Evolutionary conservation across 2,329 filamentous ascomycete genomes (phyloP).

Genomic region (Epichloe sylvatica): DNA sequence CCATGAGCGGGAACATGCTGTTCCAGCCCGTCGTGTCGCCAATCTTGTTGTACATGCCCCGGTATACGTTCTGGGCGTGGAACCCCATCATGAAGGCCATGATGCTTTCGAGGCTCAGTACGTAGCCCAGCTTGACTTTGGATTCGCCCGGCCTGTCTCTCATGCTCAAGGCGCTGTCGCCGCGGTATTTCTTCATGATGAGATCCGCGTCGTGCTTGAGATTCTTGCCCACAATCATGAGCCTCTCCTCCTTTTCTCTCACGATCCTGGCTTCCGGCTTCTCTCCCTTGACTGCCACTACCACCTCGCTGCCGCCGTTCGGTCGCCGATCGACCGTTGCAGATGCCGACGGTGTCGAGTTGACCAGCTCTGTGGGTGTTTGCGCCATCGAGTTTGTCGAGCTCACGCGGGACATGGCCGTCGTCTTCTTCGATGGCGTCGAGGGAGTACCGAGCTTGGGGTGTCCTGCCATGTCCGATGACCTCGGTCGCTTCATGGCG

Average conservation of each 20-base stretch:
- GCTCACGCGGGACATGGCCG: slow-evolving; percentile 38
- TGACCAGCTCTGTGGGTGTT: slow-evolving; percentile 34
- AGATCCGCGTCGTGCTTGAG: slow-evolving; percentile 42
- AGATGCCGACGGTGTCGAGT: slow-evolving; percentile 16
- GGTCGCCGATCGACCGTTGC: slow-evolving; percentile 12
- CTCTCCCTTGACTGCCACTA: slow-evolving; percentile 10
- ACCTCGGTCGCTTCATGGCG: slow-evolving; percentile 28
- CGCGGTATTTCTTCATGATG: slow-evolving; percentile 20
- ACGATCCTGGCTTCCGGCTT: slow-evolving; percentile 14
- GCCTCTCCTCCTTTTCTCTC: slow-evolving; percentile 23
- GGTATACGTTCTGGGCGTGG: slow-evolving; percentile 32
- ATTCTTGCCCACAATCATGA: slow-evolving; percentile 30
- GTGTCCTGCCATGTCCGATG: slow-evolving; percentile 25
- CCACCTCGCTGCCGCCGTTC: slow-evolving; percentile 23
- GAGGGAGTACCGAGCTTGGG: slow-evolving; percentile 26
- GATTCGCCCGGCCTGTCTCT: slow-evolving; percentile 16
- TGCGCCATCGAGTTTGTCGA: slow-evolving; percentile 39
- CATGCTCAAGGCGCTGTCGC: slow-evolving; percentile 11
- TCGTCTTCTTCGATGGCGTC: slow-evolving; percentile 38
- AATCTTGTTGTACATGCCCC: slow-evolving; percentile 28
- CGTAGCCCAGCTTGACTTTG: slow-evolving; percentile 27
- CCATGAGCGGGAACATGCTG: slow-evolving; percentile 31
- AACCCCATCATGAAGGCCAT: slow-evolving; percentile 41
- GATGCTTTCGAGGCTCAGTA: slow-evolving; percentile 34
- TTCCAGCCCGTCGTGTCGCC: slow-evolving; percentile 29